phyloP scores from a whole-genome alignment of 2,329 filamentous ascomycete genomes.

The Intubia oerlemansii region DNA sequence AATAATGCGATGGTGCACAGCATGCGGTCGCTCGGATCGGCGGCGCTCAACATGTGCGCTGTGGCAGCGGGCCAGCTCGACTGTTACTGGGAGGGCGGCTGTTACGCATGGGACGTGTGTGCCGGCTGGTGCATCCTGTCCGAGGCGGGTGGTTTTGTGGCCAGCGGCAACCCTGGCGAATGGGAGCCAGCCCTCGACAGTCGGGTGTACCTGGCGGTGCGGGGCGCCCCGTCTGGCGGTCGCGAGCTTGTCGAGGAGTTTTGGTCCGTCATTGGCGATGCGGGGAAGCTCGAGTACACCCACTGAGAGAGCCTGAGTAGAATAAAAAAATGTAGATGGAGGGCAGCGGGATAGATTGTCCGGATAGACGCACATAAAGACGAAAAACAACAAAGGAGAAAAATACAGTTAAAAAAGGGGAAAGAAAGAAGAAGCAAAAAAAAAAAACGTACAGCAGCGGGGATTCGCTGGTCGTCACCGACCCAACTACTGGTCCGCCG shows the following conservation, averaged over 20 bases:
- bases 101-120: slow-evolving; percentile 72
- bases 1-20: slow-evolving; percentile 59
- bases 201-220: slow-evolving; percentile 39
- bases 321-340: too few species aligned
- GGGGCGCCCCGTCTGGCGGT: slow-evolving; percentile 37
- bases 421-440: too few species aligned
- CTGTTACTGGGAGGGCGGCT: slow-evolving; percentile 64
- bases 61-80: slow-evolving; percentile 54
- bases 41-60: slow-evolving; percentile 53
- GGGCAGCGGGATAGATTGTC: too few species aligned
- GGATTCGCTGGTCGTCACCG: too few species aligned
- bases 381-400: too few species aligned
- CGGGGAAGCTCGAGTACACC: slow-evolving; percentile 20
- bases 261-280: slow-evolving; percentile 36
- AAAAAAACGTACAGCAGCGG: too few species aligned
- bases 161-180: slow-evolving; percentile 48
- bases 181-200: slow-evolving; percentile 42
- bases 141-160: slow-evolving; percentile 56
- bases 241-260: slow-evolving; percentile 41
- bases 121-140: slow-evolving; percentile 58
- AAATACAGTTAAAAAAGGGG: too few species aligned
- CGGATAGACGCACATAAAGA: too few species aligned
- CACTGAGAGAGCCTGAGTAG: slow-evolving; percentile 9
- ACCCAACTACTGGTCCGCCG: too few species aligned
- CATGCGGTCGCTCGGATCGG: slow-evolving; percentile 47